phyloP scores from a whole-genome alignment of 2,329 filamentous ascomycete genomes.

The Boeremia exigua region DNA sequence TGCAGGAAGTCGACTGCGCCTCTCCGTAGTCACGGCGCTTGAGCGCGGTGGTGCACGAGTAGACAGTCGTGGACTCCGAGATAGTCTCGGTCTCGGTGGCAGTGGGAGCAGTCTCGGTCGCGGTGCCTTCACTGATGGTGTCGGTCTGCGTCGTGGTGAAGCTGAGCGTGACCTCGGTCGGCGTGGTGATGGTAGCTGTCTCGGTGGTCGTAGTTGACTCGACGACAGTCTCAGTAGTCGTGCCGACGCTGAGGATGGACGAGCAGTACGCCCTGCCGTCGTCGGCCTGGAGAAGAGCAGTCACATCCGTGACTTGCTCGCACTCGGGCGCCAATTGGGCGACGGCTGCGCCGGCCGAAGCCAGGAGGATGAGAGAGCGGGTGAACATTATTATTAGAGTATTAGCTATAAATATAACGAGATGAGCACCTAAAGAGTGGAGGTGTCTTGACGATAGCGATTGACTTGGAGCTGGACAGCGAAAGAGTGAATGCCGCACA shows the following conservation, averaged over 20 bases:
- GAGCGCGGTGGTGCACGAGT: conserved; percentile 10
- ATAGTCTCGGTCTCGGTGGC: conserved; percentile 3
- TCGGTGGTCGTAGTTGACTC: conserved; percentile 11
- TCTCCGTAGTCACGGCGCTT: conserved; percentile 7
- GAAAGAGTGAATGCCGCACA: conserved; percentile 18
- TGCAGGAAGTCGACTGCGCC: conserved; percentile 13
- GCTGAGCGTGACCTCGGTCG: conserved; percentile 11
- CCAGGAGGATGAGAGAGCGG: conserved; percentile 14
- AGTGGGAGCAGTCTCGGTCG: conserved; percentile 12
- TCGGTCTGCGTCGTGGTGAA: conserved; percentile 9
- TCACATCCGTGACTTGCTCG: conserved; percentile 12
- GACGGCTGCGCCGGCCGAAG: conserved; percentile 14
- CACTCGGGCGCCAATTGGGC: conserved; percentile 15
- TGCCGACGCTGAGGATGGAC: conserved; percentile 10
- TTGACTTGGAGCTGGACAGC: conserved; percentile 18
- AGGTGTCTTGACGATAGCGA: conserved; percentile 13
- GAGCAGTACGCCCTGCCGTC: conserved; percentile 17
- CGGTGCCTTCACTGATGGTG: conserved; percentile 8
- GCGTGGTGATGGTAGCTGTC: conserved; percentile 15
- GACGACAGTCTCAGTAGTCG: conserved; percentile 8
- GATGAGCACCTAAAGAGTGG: conserved; percentile 14
- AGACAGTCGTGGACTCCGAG: conserved; percentile 4
- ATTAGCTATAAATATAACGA: conserved; percentile 9
- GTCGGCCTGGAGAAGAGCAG: conserved; percentile 7
- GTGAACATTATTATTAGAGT: conserved; percentile 18